Evolutionary conservation across 2,329 filamentous ascomycete genomes (phyloP).

Genomic region (Tolypocladium endophyticum): DNA sequence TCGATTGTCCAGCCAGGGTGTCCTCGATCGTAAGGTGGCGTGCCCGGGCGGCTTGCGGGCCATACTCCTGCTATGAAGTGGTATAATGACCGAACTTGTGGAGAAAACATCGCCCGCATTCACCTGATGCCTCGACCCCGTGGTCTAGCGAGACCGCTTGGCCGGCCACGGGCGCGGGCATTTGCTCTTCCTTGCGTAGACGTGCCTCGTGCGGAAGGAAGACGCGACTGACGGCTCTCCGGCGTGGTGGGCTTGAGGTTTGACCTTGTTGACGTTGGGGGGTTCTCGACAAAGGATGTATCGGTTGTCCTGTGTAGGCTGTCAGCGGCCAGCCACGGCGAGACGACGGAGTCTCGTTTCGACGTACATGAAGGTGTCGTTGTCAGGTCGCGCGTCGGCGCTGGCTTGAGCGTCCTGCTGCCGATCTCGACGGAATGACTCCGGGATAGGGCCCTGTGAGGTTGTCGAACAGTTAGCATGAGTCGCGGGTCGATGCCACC

Average conservation of each 20-base stretch:
- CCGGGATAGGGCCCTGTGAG: constrained; percentile 62
- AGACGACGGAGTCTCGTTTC: not conserved
- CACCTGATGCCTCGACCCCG: constrained; percentile 35
- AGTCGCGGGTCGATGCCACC: not conserved
- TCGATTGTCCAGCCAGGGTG: not conserved
- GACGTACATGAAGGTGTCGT: constrained; percentile 69
- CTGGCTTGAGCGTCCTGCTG: constrained; percentile 34
- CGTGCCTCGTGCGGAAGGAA: constrained; percentile 33
- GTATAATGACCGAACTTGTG: not conserved
- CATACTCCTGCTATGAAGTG: not conserved
- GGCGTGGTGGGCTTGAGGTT: constrained; percentile 34
- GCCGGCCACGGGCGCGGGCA: constrained; percentile 22
- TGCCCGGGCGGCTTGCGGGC: not conserved
- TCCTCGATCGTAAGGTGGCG: not conserved
- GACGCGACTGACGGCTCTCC: constrained; percentile 32
- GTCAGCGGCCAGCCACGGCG: constrained; percentile 9
- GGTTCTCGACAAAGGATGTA: constrained; percentile 83
- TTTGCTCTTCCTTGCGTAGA: constrained; percentile 19
- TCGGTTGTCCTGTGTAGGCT: constrained; percentile 66
- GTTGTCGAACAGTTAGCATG: not conserved
- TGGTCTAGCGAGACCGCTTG: constrained; percentile 34
- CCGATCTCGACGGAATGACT: constrained; percentile 66
- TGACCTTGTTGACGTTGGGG: constrained; percentile 43
- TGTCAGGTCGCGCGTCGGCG: constrained; percentile 17
- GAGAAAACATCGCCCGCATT: constrained; percentile 8